Conservation (phyloP, 2,329 filamentous ascomycete genomes). For the Juglanconis oblonga region DNA sequence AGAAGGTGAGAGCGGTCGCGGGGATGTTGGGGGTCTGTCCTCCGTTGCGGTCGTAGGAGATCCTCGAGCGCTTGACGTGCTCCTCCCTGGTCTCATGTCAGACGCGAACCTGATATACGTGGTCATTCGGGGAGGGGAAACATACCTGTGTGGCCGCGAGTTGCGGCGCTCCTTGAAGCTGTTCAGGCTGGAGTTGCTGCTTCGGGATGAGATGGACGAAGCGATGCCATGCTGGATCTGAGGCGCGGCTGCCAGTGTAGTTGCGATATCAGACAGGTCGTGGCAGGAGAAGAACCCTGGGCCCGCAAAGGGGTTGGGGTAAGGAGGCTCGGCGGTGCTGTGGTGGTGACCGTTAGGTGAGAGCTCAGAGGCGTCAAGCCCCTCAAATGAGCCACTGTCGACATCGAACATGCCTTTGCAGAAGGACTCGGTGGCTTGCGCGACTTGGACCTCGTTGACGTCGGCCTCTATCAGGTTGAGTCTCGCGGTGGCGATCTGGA, state of each 20-base stretch:
- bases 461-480: slow-evolving; percentile 1
- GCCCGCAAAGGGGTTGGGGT: background rate
- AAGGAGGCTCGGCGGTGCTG: background rate
- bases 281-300: background rate
- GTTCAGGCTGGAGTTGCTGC: background rate
- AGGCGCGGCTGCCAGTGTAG: slow-evolving; percentile 7
- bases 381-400: background rate
- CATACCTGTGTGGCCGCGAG: slow-evolving; percentile 4
- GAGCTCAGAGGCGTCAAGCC: background rate
- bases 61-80: slow-evolving; percentile 10
- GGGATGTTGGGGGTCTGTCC: background rate
- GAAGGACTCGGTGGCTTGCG: background rate
- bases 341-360: background rate
- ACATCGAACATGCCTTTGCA: background rate
- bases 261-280: slow-evolving; percentile 1
- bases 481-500: background rate
- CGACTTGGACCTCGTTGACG: background rate
- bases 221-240: background rate
- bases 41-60: slow-evolving; percentile 1
- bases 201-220: background rate
- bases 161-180: background rate
- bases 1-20: background rate
- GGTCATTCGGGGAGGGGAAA: background rate
- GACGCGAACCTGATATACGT: background rate
- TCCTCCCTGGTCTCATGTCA: background rate